Conservation (phyloP, 2,329 filamentous ascomycete genomes). For the Pestalotiopsis sp. region DNA sequence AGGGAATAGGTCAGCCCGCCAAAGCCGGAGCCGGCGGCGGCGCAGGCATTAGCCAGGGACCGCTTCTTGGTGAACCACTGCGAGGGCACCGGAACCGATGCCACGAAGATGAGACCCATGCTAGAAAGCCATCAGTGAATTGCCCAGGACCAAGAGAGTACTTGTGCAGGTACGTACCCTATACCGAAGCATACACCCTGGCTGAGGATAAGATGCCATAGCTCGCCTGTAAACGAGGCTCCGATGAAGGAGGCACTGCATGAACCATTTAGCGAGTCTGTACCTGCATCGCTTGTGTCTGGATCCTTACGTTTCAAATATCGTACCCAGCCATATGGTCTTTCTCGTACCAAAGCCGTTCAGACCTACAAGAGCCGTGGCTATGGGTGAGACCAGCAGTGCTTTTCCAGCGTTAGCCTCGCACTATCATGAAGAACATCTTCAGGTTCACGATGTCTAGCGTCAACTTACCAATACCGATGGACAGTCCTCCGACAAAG, state of each 20-base stretch:
- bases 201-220: constrained; percentile 77
- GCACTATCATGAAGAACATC: too few species aligned
- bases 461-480: constrained; percentile 48
- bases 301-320: constrained; percentile 57
- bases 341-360: constrained; percentile 66
- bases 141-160: background rate
- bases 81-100: constrained; percentile 66
- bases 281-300: background rate
- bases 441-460: background rate
- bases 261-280: background rate
- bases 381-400: constrained; percentile 69
- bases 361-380: constrained; percentile 52
- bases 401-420: constrained; percentile 39
- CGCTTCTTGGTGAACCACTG: constrained; percentile 75
- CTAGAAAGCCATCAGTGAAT: background rate
- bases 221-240: constrained; percentile 67
- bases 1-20: constrained; percentile 75
- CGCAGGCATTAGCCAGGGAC: constrained; percentile 70
- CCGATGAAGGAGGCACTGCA: constrained; percentile 61
- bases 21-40: constrained; percentile 71
- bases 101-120: constrained; percentile 77
- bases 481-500: constrained; percentile 74
- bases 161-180: constrained; percentile 40
- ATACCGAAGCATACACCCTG: constrained; percentile 79
- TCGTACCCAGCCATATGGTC: constrained; percentile 65